Base-by-base conservation (phyloP, 2,329 filamentous ascomycete species). In the Botryotinia globosa region DNA sequence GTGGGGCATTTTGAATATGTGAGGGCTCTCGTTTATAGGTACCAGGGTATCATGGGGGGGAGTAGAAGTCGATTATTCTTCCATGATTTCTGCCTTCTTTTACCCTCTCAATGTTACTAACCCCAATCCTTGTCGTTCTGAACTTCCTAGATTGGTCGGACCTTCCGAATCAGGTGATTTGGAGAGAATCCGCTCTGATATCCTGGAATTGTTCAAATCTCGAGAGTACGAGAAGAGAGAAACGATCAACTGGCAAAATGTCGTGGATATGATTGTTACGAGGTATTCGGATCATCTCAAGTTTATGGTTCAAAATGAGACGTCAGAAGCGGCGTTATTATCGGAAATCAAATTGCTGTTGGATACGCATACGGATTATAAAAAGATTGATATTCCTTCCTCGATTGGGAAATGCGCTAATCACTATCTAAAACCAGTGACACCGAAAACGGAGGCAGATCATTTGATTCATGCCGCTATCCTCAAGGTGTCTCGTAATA, bases 251-350 rank as follows among this genome's bases (percentile, higher is more conserved):
- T 94, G 92, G 92, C 92, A 94, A 78, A 85, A 82, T 0, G 83
- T 91, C 1, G 85, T 86, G 0, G 92, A 94, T 76, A 85, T 91
- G 84, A 83, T 94, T 6, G 84, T 92, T 6, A 80, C 83, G 7
- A 86, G 91, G 1, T 93, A 91, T 77, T 85, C 86, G 6, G 82
- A 86, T 45, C 83, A 88, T 37, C 81, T 94, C 42, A 71, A 77
- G 42, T 77, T 74, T 61, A 61, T 80, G 61, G 73, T 73, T 3
- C 59, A 64, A 22, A 45, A 72, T 25, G 22, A 61, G 1, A 68
- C 73, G 20, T 69, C 71, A 4, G 62, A 72, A 20, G 45, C 63
- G 44, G 76, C 76, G 4, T 78, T 82, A 8, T 81, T 88, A 76
- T 79, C 78, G 0, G 77, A 80, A 42, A 76, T 86, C 1, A 81